Percentiles rank a stretch among this genome's conserved stretches.
These are phyloP conservation scores for Aspergillus fumigatus DNA, from an alignment of 2,329 filamentous ascomycete genomes.

Conservation along the genomic window DNA sequence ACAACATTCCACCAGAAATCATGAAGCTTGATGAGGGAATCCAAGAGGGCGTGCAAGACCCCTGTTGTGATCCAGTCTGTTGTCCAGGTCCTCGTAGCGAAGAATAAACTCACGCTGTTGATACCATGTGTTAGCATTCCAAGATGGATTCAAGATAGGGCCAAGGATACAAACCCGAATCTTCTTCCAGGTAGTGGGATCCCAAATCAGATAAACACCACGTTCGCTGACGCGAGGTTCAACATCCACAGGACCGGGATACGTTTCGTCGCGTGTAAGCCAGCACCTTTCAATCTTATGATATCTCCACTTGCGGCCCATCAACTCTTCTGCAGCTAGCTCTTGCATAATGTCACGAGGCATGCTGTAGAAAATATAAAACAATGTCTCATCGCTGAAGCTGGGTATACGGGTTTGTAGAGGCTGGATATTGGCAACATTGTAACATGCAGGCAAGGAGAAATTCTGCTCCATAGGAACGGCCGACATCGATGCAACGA, in stretches of 20 bases:
- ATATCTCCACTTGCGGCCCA: constrained; percentile 50
- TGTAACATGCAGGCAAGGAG: constrained; percentile 59
- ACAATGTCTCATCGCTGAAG: constrained; percentile 61
- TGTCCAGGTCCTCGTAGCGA: constrained; percentile 48
- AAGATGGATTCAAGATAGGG: background rate
- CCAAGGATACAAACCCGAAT: constrained; percentile 36
- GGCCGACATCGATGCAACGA: constrained; percentile 53
- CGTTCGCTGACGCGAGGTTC: constrained; percentile 46
- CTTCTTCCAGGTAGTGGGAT: constrained; percentile 47
- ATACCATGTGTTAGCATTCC: constrained; percentile 13
- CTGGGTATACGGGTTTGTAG: constrained; percentile 54
- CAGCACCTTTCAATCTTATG: constrained; percentile 50
- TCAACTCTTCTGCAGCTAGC: constrained; percentile 59
- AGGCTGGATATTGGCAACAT: constrained; percentile 61
- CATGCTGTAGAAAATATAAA: constrained; percentile 67
- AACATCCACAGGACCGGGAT: constrained; percentile 45
- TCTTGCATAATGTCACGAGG: constrained; percentile 63
- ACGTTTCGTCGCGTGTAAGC: constrained; percentile 47
- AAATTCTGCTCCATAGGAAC: constrained; percentile 61
- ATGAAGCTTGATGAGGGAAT: constrained; percentile 36
- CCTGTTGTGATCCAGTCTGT: constrained; percentile 39
- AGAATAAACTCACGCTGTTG: constrained; percentile 45
- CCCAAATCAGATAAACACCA: constrained; percentile 50
- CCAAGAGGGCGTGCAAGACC: constrained; percentile 30
- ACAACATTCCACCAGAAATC: constrained; percentile 18